Evolutionary conservation across 164 flowering plant species (phyloP).

Genomic region (Kalanchoe fedtschenkoi): DNA sequence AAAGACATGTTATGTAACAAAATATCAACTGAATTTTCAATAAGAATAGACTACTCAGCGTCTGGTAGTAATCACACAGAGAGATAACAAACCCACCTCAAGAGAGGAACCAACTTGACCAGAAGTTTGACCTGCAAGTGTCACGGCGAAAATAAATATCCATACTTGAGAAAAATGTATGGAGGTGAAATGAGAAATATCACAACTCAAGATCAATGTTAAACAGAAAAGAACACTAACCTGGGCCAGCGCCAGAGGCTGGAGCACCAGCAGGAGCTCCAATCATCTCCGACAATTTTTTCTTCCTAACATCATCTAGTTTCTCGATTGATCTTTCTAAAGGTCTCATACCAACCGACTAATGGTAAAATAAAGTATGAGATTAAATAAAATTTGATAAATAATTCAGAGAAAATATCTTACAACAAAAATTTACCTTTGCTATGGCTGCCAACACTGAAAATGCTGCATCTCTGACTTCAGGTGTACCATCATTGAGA

Average conservation of each 20-base stretch:
- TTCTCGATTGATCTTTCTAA: slow-evolving; percentile 88
- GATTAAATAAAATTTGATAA: background rate
- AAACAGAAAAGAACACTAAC: slow-evolving; percentile 20
- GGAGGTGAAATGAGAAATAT: background rate
- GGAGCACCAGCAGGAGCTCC: slow-evolving; percentile 49
- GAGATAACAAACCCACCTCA: slow-evolving; percentile 26
- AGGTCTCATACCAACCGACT: slow-evolving; percentile 98
- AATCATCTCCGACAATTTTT: slow-evolving; percentile 93
- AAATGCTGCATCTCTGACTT: slow-evolving; percentile 97
- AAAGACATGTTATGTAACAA: too few species aligned
- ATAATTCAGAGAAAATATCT: background rate
- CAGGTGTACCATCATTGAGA: slow-evolving; percentile 95
- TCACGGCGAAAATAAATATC: background rate
- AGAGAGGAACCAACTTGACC: slow-evolving; percentile 26
- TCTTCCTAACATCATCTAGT: slow-evolving; percentile 90
- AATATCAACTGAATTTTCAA: too few species aligned
- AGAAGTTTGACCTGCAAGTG: slow-evolving; percentile 35
- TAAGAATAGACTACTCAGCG: background rate
- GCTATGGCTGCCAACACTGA: slow-evolving; percentile 90
- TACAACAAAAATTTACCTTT: slow-evolving; percentile 41
- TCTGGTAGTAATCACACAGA: background rate
- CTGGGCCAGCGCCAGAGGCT: slow-evolving; percentile 34
- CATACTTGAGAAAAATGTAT: slow-evolving; percentile 8
- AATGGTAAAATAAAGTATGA: background rate
- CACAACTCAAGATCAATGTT: background rate